A percentile compares a stretch with the other conserved stretches of the same genome.
phyloP scores from a whole-genome alignment of 1,139 yeast species.

The Taphrina betulina region DNA sequence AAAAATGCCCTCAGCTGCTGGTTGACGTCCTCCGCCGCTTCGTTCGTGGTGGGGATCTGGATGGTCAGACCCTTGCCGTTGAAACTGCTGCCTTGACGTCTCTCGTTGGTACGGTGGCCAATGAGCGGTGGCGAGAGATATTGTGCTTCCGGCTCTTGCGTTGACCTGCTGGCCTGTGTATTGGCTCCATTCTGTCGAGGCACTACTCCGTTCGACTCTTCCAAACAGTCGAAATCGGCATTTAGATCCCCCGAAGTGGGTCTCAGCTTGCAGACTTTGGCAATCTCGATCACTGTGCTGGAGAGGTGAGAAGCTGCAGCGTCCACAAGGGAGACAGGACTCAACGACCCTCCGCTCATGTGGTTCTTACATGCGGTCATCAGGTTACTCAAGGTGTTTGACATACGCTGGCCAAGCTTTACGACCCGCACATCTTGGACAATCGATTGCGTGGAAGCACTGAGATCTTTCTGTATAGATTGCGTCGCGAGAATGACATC shows the following conservation, averaged over 20 bases:
- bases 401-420: slow-evolving; percentile 42
- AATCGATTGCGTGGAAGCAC: background rate
- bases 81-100: slow-evolving; percentile 9
- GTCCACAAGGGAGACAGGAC: slow-evolving; percentile 73
- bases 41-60: background rate
- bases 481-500: slow-evolving; percentile 8
- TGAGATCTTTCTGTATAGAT: slow-evolving; percentile 9
- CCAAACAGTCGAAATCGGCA: background rate
- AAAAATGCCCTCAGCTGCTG: slow-evolving; percentile 72
- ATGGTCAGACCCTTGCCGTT: background rate
- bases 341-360: slow-evolving; percentile 59
- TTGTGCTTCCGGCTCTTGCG: too few species aligned
- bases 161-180: too few species aligned
- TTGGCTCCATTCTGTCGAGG: background rate
- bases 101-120: background rate
- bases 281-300: slow-evolving; percentile 69
- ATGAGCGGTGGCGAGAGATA: too few species aligned
- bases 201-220: background rate
- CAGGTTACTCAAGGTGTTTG: slow-evolving; percentile 72
- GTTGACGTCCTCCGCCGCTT: background rate
- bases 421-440: slow-evolving; percentile 16
- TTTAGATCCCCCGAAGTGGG: background rate
- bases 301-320: slow-evolving; percentile 75
- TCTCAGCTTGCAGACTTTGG: slow-evolving; percentile 55
- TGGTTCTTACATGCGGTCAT: slow-evolving; percentile 78